phyloP scores from a whole-genome alignment of 2,329 filamentous ascomycete species.

The Cercospora sp. region DNA sequence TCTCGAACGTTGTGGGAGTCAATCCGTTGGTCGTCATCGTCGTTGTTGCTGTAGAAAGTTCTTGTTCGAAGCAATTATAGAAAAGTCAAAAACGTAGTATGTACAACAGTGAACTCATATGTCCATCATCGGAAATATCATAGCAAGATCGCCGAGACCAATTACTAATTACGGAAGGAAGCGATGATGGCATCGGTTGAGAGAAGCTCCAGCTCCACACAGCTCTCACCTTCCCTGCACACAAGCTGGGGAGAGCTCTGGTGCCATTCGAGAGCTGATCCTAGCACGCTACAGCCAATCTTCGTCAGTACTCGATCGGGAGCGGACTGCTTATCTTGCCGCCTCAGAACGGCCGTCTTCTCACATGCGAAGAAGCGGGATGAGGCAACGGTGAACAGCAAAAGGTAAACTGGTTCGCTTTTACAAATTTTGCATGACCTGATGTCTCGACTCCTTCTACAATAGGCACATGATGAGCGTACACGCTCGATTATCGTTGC shows the following conservation, averaged over 20 bases:
- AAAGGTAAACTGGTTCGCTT: not conserved
- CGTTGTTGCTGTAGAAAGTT: not conserved
- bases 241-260: not conserved
- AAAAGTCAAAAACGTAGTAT: not conserved
- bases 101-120: not conserved
- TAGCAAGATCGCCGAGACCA: not conserved
- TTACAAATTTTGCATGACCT: conserved; percentile 6
- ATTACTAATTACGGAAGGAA: conserved; percentile 7
- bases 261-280: not conserved
- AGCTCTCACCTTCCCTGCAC: not conserved
- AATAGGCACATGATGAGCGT: conserved; percentile 8
- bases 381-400: not conserved
- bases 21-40: conserved; percentile 25
- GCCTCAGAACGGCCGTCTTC: not conserved
- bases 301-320: not conserved
- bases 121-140: not conserved
- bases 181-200: not conserved
- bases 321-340: not conserved
- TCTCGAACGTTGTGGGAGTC: conserved; percentile 8
- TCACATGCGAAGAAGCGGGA: no score
- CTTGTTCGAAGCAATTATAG: not conserved
- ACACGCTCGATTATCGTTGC: not conserved
- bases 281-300: not conserved
- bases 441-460: conserved; percentile 8
- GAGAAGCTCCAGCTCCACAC: not conserved